These are phyloP conservation scores for Pseudohalonectria lignicola DNA, from an alignment of 2,329 filamentous ascomycete genomes.

Conservation along the genomic window DNA sequence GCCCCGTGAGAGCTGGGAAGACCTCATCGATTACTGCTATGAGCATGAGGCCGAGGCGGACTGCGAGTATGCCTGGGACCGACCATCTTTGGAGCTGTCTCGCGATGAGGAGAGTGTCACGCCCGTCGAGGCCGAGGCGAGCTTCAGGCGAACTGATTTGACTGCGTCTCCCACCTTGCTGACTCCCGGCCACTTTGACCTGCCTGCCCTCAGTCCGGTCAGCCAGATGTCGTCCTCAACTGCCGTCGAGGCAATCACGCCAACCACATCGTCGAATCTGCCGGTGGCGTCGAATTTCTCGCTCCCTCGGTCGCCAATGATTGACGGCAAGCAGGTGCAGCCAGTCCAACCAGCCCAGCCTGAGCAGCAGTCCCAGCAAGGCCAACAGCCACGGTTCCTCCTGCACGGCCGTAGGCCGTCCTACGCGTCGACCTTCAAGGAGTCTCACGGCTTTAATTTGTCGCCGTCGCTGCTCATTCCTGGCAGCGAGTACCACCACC, in stretches of 20 bases:
- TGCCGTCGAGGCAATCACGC: conserved; percentile 32
- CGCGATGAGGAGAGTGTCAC: conserved; percentile 18
- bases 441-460: conserved; percentile 46
- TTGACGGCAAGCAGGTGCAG: background rate
- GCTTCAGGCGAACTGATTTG: conserved; percentile 6
- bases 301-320: no score
- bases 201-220: conserved; percentile 37
- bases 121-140: conserved; percentile 10
- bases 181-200: conserved; percentile 24
- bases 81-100: conserved; percentile 37
- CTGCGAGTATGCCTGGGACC: conserved; percentile 56
- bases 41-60: conserved; percentile 57
- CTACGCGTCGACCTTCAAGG: conserved; percentile 42
- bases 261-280: conserved; percentile 22
- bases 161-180: conserved; percentile 12
- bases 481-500: conserved; percentile 39
- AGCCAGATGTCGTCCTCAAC: conserved; percentile 31
- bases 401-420: conserved; percentile 30
- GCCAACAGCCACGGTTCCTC: conserved; percentile 6
- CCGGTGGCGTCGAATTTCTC: conserved; percentile 9
- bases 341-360: background rate
- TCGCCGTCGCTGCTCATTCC: conserved; percentile 55
- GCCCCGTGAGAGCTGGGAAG: conserved; percentile 49
- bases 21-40: conserved; percentile 61
- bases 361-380: background rate